phyloP scores from a whole-genome alignment of 805 yeast species.

The Candida pini region DNA sequence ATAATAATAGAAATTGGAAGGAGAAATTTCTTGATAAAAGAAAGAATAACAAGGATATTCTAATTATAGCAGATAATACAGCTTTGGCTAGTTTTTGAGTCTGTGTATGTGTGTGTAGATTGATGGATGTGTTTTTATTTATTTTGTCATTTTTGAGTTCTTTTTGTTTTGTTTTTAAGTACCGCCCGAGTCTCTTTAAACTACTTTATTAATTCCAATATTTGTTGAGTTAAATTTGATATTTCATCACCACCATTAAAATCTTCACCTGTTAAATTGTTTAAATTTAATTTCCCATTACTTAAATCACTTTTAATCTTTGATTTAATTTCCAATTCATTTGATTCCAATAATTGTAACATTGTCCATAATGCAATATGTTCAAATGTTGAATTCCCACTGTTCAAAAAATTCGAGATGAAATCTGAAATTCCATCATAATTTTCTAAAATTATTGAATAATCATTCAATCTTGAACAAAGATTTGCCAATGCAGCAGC shows the following conservation, averaged over 20 bases:
- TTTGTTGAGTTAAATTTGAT: slow-evolving; percentile 32
- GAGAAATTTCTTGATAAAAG: too few relatives aligned
- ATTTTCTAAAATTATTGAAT: slow-evolving; percentile 66
- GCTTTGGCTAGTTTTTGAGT: too few relatives aligned
- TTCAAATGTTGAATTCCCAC: slow-evolving; percentile 90
- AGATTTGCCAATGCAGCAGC: slow-evolving; percentile 97
- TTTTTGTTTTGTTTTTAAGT: background rate
- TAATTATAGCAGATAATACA: too few relatives aligned
- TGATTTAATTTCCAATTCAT: slow-evolving; percentile 53
- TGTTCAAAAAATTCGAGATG: slow-evolving; percentile 68
- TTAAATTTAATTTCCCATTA: slow-evolving; percentile 27
- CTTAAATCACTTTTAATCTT: slow-evolving; percentile 29
- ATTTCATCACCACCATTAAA: slow-evolving; percentile 32
- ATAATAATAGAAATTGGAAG: too few relatives aligned
- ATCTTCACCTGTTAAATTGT: slow-evolving; percentile 29
- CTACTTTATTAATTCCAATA: slow-evolving; percentile 29
- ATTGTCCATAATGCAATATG: slow-evolving; percentile 98
- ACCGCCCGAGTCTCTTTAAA: background rate
- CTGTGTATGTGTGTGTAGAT: too few relatives aligned
- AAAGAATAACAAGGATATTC: too few relatives aligned
- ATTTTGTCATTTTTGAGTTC: too few relatives aligned
- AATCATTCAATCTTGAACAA: slow-evolving; percentile 84
- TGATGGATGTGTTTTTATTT: too few relatives aligned
- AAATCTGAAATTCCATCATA: slow-evolving; percentile 94
- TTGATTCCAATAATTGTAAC: slow-evolving; percentile 85